Conservation (phyloP, 1,139 yeast species). For the Kluyveromyces sp. region DNA sequence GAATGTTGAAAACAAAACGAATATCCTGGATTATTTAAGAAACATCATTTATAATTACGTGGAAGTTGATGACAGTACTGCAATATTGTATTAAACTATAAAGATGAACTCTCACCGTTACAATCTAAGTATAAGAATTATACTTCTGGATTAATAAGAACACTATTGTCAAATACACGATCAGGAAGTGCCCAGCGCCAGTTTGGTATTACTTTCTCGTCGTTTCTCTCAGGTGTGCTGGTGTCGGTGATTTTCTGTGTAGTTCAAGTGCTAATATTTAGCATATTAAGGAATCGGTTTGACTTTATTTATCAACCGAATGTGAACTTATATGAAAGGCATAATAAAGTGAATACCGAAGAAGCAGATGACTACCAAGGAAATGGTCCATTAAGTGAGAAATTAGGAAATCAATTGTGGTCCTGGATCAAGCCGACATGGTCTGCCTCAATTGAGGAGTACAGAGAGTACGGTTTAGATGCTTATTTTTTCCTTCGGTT, state of each 20-base stretch:
- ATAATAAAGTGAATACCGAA: neutral
- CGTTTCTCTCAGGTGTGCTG: slow-evolving; percentile 39
- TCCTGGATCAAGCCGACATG: slow-evolving; percentile 44
- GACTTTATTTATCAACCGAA: slow-evolving; percentile 42
- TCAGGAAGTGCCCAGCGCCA: slow-evolving; percentile 42
- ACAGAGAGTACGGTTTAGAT: slow-evolving; percentile 50
- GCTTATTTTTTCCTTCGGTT: slow-evolving; percentile 56
- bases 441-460: slow-evolving; percentile 36
- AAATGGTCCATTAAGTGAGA: neutral
- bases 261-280: slow-evolving; percentile 46
- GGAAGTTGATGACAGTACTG: slow-evolving; percentile 15
- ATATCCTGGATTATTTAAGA: slow-evolving; percentile 9
- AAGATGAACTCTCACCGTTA: slow-evolving; percentile 6
- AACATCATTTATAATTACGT: slow-evolving; percentile 13
- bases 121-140: slow-evolving; percentile 9
- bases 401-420: slow-evolving; percentile 36
- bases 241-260: slow-evolving; percentile 46
- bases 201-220: slow-evolving; percentile 40
- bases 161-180: slow-evolving; percentile 48
- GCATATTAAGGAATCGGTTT: slow-evolving; percentile 41
- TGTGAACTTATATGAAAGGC: neutral
- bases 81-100: slow-evolving; percentile 15
- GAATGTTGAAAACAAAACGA: neutral
- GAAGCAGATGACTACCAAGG: neutral
- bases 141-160: slow-evolving; percentile 20